Conservation (phyloP, 2,329 filamentous ascomycete genomes). For the Corinectria fuckeliana region DNA sequence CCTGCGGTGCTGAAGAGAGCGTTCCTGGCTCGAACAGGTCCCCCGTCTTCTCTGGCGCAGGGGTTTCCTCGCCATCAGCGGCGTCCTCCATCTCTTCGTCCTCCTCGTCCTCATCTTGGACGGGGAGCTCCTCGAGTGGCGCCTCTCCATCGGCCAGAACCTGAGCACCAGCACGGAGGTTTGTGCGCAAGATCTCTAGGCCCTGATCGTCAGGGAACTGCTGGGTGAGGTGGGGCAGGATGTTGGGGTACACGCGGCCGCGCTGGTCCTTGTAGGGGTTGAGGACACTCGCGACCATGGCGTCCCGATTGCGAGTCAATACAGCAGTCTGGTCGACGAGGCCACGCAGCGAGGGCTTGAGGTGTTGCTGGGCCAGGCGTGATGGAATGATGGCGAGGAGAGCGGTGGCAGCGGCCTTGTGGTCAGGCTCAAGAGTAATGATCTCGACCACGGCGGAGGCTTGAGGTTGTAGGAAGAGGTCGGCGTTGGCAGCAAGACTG, state of each 20-base stretch:
- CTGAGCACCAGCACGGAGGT: conserved; percentile 53
- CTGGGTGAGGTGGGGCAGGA: conserved; percentile 79
- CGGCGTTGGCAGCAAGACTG: conserved; percentile 66
- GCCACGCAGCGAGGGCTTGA: conserved; percentile 75
- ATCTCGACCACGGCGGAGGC: conserved; percentile 41
- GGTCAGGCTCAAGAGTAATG: conserved; percentile 49
- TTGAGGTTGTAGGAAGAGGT: conserved; percentile 67
- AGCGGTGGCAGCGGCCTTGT: conserved; percentile 62
- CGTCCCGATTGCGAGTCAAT: conserved; percentile 69
- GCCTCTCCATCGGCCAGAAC: conserved; percentile 29
- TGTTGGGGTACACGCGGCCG: conserved; percentile 71
- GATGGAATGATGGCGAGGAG: conserved; percentile 70
- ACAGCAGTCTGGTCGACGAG: conserved; percentile 84
- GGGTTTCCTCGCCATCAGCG: conserved; percentile 46
- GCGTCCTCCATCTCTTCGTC: conserved; percentile 47
- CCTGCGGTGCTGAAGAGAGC: conserved; percentile 28
- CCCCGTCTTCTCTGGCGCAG: conserved; percentile 19
- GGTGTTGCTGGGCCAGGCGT: conserved; percentile 67
- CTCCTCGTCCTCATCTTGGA: conserved; percentile 43
- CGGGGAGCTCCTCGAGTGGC: conserved; percentile 32
- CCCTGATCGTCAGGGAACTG: conserved; percentile 67
- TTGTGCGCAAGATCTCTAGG: conserved; percentile 74
- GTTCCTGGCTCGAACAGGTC: conserved; percentile 30
- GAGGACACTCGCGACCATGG: conserved; percentile 82
- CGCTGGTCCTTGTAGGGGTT: conserved; percentile 74